Percentiles rank a stretch among this genome's conserved stretches.
phyloP scores from a whole-genome alignment of 1,284 basidiomycete genomes.

The Cryptococcus neoformans region DNA sequence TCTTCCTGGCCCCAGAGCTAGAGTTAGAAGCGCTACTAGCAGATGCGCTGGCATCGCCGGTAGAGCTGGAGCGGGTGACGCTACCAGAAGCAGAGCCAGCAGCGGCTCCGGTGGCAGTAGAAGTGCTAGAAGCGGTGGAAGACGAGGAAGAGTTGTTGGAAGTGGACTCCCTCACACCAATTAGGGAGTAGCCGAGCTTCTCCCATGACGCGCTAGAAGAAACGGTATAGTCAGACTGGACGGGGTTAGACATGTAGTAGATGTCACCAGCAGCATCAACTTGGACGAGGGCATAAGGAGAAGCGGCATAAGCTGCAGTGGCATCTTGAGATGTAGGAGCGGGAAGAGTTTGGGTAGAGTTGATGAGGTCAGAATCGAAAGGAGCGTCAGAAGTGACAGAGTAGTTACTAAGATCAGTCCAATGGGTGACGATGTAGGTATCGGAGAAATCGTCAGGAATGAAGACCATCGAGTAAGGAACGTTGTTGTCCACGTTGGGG shows the following conservation, averaged over 20 bases:
- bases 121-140: constrained; percentile 14
- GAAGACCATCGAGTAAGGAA: constrained; percentile 60
- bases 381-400: constrained; percentile 32
- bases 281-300: constrained; percentile 68
- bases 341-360: constrained; percentile 68
- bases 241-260: constrained; percentile 63
- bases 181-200: constrained; percentile 42
- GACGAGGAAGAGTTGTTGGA: constrained; percentile 6
- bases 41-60: constrained; percentile 8
- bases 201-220: constrained; percentile 37
- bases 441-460: constrained; percentile 75
- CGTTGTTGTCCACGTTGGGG: constrained; percentile 60
- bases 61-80: constrained; percentile 2
- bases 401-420: constrained; percentile 45
- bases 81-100: constrained; percentile 11
- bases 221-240: constrained; percentile 43
- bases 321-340: constrained; percentile 67
- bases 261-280: constrained; percentile 64
- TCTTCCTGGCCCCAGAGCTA: constrained; percentile 7
- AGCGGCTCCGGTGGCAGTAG: constrained; percentile 11
- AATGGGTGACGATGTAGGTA: constrained; percentile 65
- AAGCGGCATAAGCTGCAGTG: constrained; percentile 67
- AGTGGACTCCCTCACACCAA: constrained; percentile 16
- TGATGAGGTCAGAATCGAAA: constrained; percentile 52
- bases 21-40: constrained; percentile 4